Base-by-base conservation (phyloP, 306 rosid genomes). In the Cicer cuneatum region DNA sequence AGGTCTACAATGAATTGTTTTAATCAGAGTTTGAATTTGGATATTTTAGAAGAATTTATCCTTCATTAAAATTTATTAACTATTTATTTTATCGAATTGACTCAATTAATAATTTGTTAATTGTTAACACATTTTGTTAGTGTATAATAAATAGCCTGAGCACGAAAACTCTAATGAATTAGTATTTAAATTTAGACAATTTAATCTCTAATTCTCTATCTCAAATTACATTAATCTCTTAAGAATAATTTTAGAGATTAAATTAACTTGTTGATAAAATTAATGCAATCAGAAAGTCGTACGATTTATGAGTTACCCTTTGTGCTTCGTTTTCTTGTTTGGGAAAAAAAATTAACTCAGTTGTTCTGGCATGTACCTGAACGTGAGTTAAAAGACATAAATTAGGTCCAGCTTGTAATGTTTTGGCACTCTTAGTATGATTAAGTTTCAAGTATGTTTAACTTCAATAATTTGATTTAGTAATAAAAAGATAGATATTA, bases 291-390 rank as follows among this genome's bases (percentile, higher is more conserved):
- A 29, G 35, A 29, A 29, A 29, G 29, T 21, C 29, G 29, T 21
- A 21, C 29, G 29, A 21, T 21, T 21, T 21, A 21, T 14, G 54
- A 54, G 56, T 7, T 21, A 64, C 19, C 62, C 47, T 53, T 59
- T 79, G 83, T 48, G 78, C 21, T 42, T 19, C 49, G 10, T 77
- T 42, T 57, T 78, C 13, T 11, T 78, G 66, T 77, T 77, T 60
- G 71, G 65, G 29, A 1, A 29, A 39, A 39, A 59, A 59, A 5
- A 37, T 24, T 3, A 68, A 38, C 63, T 19, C 24, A 10, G 10
- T 24, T 10, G n/a, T 33, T 61, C 15, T 4, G 10, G 41, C 8
- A 2, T 16, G 24, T 49, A 18, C 56, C 37, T 10, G 48, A 70
- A 61, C 56, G 11, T 61, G 60, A 71, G 10, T 61, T 61, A 18